Evolutionary conservation across 2,329 filamentous ascomycete species (phyloP).

Genomic region (Grosmannia penicillata): DNA sequence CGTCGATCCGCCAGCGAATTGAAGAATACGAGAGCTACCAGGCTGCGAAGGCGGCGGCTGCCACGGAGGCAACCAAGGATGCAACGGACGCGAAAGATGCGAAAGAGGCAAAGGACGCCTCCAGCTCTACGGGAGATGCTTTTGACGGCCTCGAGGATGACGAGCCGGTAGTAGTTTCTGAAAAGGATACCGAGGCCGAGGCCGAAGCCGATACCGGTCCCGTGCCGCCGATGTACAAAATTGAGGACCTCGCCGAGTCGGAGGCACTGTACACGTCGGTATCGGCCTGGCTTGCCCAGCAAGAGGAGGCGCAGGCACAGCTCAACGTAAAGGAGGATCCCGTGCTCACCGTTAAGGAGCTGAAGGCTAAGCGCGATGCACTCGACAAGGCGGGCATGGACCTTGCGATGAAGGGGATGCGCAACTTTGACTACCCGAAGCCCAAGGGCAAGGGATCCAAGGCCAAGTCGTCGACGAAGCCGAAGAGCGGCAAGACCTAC

Average conservation of each 20-base stretch:
- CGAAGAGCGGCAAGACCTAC: slow-evolving; percentile 13
- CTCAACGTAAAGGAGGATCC: slow-evolving; percentile 60
- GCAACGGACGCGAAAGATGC: too few relatives aligned
- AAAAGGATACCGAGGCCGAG: slow-evolving; percentile 21
- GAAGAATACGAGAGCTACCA: slow-evolving; percentile 49
- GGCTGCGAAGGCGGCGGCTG: slow-evolving; percentile 31
- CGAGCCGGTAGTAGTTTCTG: slow-evolving; percentile 17
- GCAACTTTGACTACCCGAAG: slow-evolving; percentile 33
- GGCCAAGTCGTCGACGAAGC: slow-evolving; percentile 21
- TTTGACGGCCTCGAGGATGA: slow-evolving; percentile 74
- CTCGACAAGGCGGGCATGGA: slow-evolving; percentile 58
- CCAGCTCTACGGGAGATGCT: slow-evolving; percentile 30
- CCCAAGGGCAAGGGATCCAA: slow-evolving; percentile 21
- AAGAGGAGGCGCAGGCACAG: slow-evolving; percentile 54
- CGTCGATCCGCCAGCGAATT: slow-evolving; percentile 56
- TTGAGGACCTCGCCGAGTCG: slow-evolving; percentile 55
- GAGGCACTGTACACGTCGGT: slow-evolving; percentile 47
- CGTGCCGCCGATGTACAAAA: slow-evolving; percentile 52
- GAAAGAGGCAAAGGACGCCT: slow-evolving; percentile 22
- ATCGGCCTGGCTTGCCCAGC: slow-evolving; percentile 60
- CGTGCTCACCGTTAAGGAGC: slow-evolving; percentile 56
- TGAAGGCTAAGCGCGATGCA: slow-evolving; percentile 52
- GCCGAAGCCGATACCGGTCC: slow-evolving; percentile 36
- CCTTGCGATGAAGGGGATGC: slow-evolving; percentile 54
- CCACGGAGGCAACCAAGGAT: slow-evolving; percentile 19